Base-by-base conservation (phyloP, 352 stramenopile species). In the Globisporangium lucens region DNA sequence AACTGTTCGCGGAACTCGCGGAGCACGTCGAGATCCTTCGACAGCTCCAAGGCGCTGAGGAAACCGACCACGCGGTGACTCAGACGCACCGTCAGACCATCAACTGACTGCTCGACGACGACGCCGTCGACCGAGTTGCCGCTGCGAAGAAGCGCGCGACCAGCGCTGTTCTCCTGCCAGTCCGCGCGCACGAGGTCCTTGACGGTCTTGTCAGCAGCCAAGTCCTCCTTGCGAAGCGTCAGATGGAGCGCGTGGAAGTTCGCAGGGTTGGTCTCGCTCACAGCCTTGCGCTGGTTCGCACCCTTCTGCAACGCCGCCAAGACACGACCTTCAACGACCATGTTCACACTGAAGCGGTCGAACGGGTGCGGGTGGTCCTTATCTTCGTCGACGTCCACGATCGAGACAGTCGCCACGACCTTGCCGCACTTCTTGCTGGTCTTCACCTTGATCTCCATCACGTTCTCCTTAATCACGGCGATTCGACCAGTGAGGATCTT, bases 391-490 rank as follows among this genome's bases (percentile, higher is more conserved):
- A 95, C 86, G 70, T 96, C 89, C 15, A 92, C 86, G 62, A 96
- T 89, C 15, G 89, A 94, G 4, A 96, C 87, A 17, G 78, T 74
- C 33, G 86, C 75, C 46, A 88, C 73, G 8, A 95, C 82, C 75
- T 94, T 96, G 56, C 89, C 85, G 13, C 76, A 75, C 65, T 83
- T 89, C 72, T 90, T 92, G 49, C 65, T 76, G 4, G 80, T 83
- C 77, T 90, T 85, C 36, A 96, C 67, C 61, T 90, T 91, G 67
- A 96, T 81, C 67, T 96, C 86, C 75, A 96, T 92, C 57, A 75
- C 75, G 69, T 81, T 75, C 67, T 96, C 87, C 62, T 91, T 92
- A 77, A 96, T 93, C 22, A 76, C 74, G 20, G 76, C 64, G 67
- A 96, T 86, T 24, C 83, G 72, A 43, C 87, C 89, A 1, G 80